Evolutionary conservation across 768 basidiomycete genomes (phyloP), one percentile per base, ranked within the genome.

Genomic region (Rhizopogon roseolus): DNA sequence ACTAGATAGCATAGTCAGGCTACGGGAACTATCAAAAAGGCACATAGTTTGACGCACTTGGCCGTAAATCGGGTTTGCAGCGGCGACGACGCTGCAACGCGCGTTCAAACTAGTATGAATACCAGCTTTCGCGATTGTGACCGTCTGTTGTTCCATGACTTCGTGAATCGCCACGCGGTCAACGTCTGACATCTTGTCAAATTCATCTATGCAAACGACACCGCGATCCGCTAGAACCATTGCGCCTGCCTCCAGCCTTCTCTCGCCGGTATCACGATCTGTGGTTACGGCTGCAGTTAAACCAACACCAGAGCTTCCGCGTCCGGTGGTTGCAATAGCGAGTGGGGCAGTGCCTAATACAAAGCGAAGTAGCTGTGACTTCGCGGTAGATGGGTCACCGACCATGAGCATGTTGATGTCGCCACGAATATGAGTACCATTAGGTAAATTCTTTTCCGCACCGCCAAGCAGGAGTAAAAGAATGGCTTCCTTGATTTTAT

Each of bases 401-500:
- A 99, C 95, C 96, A 99, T 98, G 62, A 99, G 83, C 65, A 98
- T 78, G 72, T 99, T 99, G 79, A 99, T 98, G 70, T 99, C 97
- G 42, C 97, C 97, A 77, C 97, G 88, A 65, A 98, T 96, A 66
- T 98, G 97, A 1, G 97, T 98, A 49, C 97, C 96, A 66, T 99
- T 98, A 27, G 88, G 82, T 53, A 98, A 73, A 67, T 98, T 98
- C 80, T 99, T 99, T 74, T 98, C 97, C 48, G 93, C 90, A 28
- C 97, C 97, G 32, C 96, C 94, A 40, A 99, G 85, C 14, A 99
- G 81, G 10, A 99, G 82, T 27, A 99, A 84, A 14, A 98, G 78
- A 63, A 98, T 82, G 14, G 97, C 95, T 56, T 86, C 84, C 69
- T 99, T 99, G 72, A 99, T 98, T 65, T 90, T 85, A 62, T 97